phyloP scores from a whole-genome alignment of 2,329 filamentous ascomycete genomes.

The Lasiodiplodia gonubiensis region DNA sequence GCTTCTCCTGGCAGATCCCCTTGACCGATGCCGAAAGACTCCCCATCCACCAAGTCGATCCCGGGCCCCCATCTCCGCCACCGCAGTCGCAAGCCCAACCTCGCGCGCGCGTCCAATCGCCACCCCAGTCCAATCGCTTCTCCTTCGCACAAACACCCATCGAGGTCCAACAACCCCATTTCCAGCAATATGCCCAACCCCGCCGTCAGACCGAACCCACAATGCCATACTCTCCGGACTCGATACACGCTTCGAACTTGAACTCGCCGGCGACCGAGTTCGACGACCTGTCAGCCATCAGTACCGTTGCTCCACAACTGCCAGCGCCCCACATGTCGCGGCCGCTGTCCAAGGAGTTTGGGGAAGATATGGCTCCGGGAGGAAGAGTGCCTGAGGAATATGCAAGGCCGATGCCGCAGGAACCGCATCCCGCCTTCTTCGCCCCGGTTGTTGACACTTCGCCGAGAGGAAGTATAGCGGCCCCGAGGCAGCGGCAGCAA shows the following conservation, averaged over 20 bases:
- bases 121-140: conserved; percentile 36
- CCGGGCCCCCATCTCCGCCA: conserved; percentile 14
- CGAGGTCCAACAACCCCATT: conserved; percentile 39
- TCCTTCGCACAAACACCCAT: conserved; percentile 46
- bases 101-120: conserved; percentile 27
- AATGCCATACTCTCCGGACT: conserved; percentile 34
- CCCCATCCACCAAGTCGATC: conserved; percentile 29
- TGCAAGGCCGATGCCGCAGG: conserved; percentile 36
- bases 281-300: conserved; percentile 25
- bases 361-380: conserved; percentile 12
- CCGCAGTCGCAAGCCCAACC: conserved; percentile 32
- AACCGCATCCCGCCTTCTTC: conserved; percentile 32
- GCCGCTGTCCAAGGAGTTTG: conserved; percentile 33
- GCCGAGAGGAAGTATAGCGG: conserved; percentile 26
- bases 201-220: conserved; percentile 33
- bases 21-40: conserved; percentile 32
- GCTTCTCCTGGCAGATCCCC: conserved; percentile 45
- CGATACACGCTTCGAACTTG: conserved; percentile 31
- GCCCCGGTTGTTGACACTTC: conserved; percentile 27
- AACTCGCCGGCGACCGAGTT: conserved; percentile 35
- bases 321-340: conserved; percentile 16
- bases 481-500: conserved; percentile 28
- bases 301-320: conserved; percentile 32
- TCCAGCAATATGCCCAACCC: conserved; percentile 34
- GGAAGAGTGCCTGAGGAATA: conserved; percentile 30